Evolutionary conservation across 164 flowering plant species (phyloP).

Genomic region (Magnolia changhungtana): DNA sequence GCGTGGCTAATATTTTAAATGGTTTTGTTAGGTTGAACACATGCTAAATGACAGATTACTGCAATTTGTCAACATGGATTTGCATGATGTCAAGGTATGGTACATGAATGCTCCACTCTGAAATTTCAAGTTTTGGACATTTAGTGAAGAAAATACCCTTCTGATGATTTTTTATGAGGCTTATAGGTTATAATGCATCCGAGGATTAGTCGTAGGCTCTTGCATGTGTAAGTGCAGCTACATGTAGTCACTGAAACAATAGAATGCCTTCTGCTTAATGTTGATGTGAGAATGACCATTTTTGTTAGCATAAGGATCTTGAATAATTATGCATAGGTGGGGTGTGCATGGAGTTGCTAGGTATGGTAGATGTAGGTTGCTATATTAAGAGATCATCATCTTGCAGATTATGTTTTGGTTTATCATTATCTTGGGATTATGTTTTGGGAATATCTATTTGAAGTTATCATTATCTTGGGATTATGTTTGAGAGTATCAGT

Average conservation of each 20-base stretch:
- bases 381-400: too few relatives aligned
- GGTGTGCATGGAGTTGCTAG: too few relatives aligned
- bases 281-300: too few relatives aligned
- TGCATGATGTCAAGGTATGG: slow-evolving; percentile 61
- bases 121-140: not conserved
- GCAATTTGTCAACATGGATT: slow-evolving; percentile 48
- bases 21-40: slow-evolving; percentile 56
- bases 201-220: not conserved
- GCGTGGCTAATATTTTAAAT: slow-evolving; percentile 11
- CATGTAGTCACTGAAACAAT: not conserved
- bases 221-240: not conserved
- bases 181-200: not conserved
- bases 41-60: slow-evolving; percentile 49
- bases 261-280: too few relatives aligned
- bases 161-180: not conserved
- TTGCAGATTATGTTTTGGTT: too few relatives aligned
- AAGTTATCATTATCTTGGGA: too few relatives aligned
- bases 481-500: too few relatives aligned
- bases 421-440: too few relatives aligned
- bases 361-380: too few relatives aligned
- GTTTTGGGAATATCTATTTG: too few relatives aligned
- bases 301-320: too few relatives aligned
- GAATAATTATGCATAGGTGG: too few relatives aligned
- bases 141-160: not conserved
- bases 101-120: not conserved